Percentiles rank a stretch among this genome's conserved stretches.
These are phyloP conservation scores for Asterionellopsis glacialis DNA, from an alignment of 108 stramenopile genomes.

Conservation along the genomic window DNA sequence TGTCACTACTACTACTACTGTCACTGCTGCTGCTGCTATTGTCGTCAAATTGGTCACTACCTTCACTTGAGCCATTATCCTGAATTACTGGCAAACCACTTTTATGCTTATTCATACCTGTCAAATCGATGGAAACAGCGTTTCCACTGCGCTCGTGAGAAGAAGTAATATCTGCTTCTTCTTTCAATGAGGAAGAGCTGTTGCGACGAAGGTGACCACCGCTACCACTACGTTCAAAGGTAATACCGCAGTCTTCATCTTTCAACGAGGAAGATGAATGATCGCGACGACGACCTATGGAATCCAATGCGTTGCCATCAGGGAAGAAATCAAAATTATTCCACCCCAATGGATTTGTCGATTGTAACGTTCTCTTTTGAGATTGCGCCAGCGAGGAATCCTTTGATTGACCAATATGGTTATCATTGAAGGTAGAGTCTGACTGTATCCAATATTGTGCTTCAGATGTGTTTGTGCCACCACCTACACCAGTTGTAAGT, in stretches of 20 bases:
- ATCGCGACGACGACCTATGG: no score
- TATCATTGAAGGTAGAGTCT: no score
- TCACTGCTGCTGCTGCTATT: slow-evolving; percentile 3
- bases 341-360: slow-evolving; percentile 37
- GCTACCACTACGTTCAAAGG: slow-evolving; percentile 21
- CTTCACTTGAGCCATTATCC: neutral
- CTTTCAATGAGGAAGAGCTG: neutral
- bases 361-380: neutral
- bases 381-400: no score
- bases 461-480: neutral
- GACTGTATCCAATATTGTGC: no score
- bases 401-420: no score
- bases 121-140: no score
- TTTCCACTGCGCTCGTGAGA: no score
- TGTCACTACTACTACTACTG: slow-evolving; percentile 9
- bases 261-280: neutral
- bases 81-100: slow-evolving; percentile 1
- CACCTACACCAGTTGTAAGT: neutral
- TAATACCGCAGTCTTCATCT: slow-evolving; percentile 35
- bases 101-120: no score
- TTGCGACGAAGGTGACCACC: neutral
- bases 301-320: no score
- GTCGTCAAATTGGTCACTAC: slow-evolving; percentile 1
- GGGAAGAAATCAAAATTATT: slow-evolving; percentile 24
- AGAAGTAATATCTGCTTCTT: neutral